A percentile compares a stretch with the other conserved stretches of the same genome.
These are phyloP conservation scores for Aureoboletus auriporus DNA, from an alignment of 768 basidiomycete genomes.

Conservation along the genomic window DNA sequence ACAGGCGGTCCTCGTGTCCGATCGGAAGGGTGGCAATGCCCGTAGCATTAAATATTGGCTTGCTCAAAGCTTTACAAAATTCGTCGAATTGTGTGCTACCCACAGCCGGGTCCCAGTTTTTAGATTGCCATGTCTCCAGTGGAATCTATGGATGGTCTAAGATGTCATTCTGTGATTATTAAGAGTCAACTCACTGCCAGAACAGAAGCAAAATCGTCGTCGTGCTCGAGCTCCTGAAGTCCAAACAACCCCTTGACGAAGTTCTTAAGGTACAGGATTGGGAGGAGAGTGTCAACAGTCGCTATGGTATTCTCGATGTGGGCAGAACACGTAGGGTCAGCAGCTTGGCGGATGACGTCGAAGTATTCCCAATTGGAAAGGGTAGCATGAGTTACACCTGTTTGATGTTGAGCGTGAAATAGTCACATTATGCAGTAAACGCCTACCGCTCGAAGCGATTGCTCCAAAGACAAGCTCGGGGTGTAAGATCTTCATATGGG, in stretches of 20 bases:
- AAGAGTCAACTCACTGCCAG: conserved; percentile 44
- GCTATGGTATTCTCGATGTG: conserved; percentile 55
- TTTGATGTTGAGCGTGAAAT: background rate
- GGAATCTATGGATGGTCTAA: conserved; percentile 40
- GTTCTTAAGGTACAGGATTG: conserved; percentile 40
- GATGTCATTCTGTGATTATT: conserved; percentile 14
- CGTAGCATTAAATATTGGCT: conserved; percentile 34
- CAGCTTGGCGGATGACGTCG: conserved; percentile 71
- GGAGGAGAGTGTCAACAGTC: conserved; percentile 61
- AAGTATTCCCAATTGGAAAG: conserved; percentile 85
- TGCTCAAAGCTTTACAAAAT: conserved; percentile 59
- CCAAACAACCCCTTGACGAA: conserved; percentile 77
- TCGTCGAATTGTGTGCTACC: conserved; percentile 59
- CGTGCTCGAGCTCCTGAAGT: conserved; percentile 58
- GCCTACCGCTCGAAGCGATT: conserved; percentile 79
- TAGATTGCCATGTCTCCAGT: conserved; percentile 73
- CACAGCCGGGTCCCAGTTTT: conserved; percentile 81
- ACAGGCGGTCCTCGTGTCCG: conserved; percentile 45
- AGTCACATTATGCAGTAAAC: background rate
- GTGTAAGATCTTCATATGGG: conserved; percentile 85
- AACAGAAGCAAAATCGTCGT: conserved; percentile 74
- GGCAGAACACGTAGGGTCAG: conserved; percentile 57
- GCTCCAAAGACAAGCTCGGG: conserved; percentile 87
- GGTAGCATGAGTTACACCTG: conserved; percentile 83
- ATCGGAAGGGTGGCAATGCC: conserved; percentile 40